A percentile compares a stretch with the other conserved stretches of the same genome.
Evolutionary conservation across 1,284 basidiomycete species (phyloP).

Genomic region (Moniliophthora roreri): DNA sequence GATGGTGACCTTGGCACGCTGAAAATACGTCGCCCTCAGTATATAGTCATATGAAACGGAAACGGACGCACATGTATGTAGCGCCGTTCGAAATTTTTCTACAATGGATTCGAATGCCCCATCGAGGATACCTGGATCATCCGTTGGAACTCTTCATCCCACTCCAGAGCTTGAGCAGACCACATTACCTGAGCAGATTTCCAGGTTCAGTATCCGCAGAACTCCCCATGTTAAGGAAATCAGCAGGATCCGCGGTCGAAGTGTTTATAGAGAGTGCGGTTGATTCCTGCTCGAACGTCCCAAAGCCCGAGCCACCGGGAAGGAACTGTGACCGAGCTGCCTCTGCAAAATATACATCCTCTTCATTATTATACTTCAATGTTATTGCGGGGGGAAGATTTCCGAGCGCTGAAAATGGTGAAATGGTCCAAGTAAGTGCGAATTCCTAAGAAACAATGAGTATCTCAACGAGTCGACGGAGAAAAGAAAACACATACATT

Average conservation of each 20-base stretch:
- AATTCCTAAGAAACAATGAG: slow-evolving; percentile 18
- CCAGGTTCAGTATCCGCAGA: neutral
- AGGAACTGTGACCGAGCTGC: slow-evolving; percentile 31
- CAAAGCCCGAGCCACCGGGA: slow-evolving; percentile 33
- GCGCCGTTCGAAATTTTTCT: slow-evolving; percentile 30
- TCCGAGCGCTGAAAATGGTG: slow-evolving; percentile 31
- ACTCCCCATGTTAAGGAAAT: neutral
- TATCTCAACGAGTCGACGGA: neutral
- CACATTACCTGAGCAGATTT: slow-evolving; percentile 24
- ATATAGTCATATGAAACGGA: no score
- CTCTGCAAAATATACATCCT: slow-evolving; percentile 38
- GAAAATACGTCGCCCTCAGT: neutral
- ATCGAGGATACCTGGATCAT: slow-evolving; percentile 34
- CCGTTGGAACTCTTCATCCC: neutral
- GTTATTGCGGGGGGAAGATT: slow-evolving; percentile 31
- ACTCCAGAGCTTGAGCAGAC: slow-evolving; percentile 2
- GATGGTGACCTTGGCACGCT: slow-evolving; percentile 24
- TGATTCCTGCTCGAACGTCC: slow-evolving; percentile 31
- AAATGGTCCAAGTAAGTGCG: slow-evolving; percentile 34
- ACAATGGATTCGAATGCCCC: slow-evolving; percentile 42
- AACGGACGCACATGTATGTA: slow-evolving; percentile 27
- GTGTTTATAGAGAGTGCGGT: slow-evolving; percentile 19
- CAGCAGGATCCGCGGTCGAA: neutral
- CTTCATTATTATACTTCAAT: slow-evolving; percentile 24
- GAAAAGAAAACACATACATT: neutral